These are phyloP conservation scores for Boechera retrofracta DNA, from an alignment of 345 rosid species.

Conservation along the genomic window DNA sequence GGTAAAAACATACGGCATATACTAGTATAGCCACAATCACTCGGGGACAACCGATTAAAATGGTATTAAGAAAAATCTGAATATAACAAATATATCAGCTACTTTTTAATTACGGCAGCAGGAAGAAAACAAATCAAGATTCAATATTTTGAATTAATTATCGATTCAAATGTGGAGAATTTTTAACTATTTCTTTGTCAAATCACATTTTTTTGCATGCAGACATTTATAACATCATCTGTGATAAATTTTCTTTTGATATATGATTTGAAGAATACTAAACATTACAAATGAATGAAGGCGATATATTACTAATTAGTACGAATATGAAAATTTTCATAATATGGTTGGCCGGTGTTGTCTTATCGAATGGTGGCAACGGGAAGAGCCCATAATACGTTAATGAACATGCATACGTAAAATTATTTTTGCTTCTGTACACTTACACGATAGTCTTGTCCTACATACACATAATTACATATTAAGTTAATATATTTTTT, in stretches of 20 bases:
- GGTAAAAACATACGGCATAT: not conserved
- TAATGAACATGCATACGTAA: conserved; percentile 32
- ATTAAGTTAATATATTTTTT: not conserved
- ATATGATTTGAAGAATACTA: not conserved
- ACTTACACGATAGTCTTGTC: not conserved
- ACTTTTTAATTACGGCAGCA: too few relatives aligned
- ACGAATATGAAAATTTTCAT: not conserved
- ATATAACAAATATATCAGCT: too few relatives aligned
- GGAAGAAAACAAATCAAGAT: not conserved
- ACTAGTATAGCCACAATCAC: not conserved
- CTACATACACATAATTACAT: not conserved
- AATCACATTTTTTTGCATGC: conserved; percentile 3
- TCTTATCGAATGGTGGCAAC: not conserved
- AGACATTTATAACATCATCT: not conserved
- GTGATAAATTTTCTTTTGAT: not conserved
- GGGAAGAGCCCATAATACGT: conserved; percentile 18
- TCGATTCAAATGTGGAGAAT: not conserved
- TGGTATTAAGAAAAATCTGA: too few relatives aligned
- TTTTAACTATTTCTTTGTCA: not conserved
- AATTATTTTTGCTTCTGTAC: not conserved
- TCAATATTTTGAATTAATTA: too few relatives aligned
- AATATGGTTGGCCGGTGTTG: conserved; percentile 16
- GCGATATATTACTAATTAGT: too few relatives aligned
- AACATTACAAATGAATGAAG: too few relatives aligned
- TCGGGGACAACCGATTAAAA: too few relatives aligned